Conservation (phyloP, 192 early-diverging fungal species). For the Gryganskiella cystojenkinii region DNA sequence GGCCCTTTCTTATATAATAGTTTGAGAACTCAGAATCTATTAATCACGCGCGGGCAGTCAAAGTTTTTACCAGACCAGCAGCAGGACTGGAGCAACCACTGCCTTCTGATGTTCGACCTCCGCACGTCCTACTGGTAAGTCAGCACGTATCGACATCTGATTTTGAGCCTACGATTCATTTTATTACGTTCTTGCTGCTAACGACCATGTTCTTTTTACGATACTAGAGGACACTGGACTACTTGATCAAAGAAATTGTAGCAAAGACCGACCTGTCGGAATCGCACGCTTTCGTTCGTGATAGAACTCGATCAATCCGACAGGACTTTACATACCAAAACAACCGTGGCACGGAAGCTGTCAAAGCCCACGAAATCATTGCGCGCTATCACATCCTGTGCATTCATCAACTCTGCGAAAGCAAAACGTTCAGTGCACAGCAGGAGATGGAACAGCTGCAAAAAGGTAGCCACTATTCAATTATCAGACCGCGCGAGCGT, state of each 20-base stretch:
- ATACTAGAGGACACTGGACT: slow-evolving; percentile 67
- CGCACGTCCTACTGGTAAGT: slow-evolving; percentile 72
- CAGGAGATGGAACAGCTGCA: slow-evolving; percentile 91
- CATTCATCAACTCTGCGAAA: slow-evolving; percentile 76
- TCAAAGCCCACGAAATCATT: slow-evolving; percentile 81
- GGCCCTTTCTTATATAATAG: slow-evolving; percentile 8
- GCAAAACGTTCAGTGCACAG: slow-evolving; percentile 75
- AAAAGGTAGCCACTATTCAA: slow-evolving; percentile 69
- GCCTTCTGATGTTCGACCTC: slow-evolving; percentile 90
- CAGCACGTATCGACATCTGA: too few relatives aligned
- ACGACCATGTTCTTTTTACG: background rate
- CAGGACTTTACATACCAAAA: slow-evolving; percentile 92
- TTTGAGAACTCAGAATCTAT: slow-evolving; percentile 67
- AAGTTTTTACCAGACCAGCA: slow-evolving; percentile 85
- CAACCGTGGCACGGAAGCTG: slow-evolving; percentile 72
- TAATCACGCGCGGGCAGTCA: slow-evolving; percentile 79
- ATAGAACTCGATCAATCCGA: slow-evolving; percentile 85
- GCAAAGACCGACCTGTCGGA: slow-evolving; percentile 64
- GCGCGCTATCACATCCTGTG: slow-evolving; percentile 89
- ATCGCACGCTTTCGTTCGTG: slow-evolving; percentile 86
- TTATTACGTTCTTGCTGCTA: background rate
- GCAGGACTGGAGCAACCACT: slow-evolving; percentile 88
- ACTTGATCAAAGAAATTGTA: slow-evolving; percentile 68
- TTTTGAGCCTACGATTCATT: background rate
- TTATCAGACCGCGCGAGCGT: background rate